phyloP scores from a whole-genome alignment of 2,329 filamentous ascomycete species.

The Clarireedia homoeocarpa region DNA sequence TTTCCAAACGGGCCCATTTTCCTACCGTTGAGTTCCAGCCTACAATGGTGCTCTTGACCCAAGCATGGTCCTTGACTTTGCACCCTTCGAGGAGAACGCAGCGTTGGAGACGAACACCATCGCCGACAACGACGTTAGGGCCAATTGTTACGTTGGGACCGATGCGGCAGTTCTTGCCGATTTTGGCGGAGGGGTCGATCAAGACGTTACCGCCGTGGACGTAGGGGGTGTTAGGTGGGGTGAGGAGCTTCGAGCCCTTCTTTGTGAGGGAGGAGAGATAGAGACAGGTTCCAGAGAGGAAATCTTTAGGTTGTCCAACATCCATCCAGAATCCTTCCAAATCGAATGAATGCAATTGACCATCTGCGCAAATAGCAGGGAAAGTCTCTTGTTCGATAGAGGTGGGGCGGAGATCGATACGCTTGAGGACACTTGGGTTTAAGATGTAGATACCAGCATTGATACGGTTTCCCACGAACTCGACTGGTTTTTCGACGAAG shows the following conservation, averaged over 20 bases:
- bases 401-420: conserved; percentile 92
- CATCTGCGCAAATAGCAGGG: conserved; percentile 84
- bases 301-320: conserved; percentile 96
- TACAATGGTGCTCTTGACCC: conserved; percentile 97
- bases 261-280: conserved; percentile 91
- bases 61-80: conserved; percentile 97
- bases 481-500: conserved; percentile 98
- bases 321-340: conserved; percentile 99
- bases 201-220: conserved; percentile 93
- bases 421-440: conserved; percentile 81
- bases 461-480: conserved; percentile 98
- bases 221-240: conserved; percentile 64
- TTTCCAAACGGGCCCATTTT: conserved; percentile 93
- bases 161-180: conserved; percentile 97
- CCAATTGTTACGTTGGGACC: conserved; percentile 96
- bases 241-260: conserved; percentile 78
- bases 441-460: conserved; percentile 98
- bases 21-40: conserved; percentile 97
- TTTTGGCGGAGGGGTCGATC: conserved; percentile 89
- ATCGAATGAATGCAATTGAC: conserved; percentile 90
- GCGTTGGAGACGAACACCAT: conserved; percentile 88
- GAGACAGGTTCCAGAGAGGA: conserved; percentile 89
- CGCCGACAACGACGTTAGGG: conserved; percentile 83
- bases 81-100: conserved; percentile 82
- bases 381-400: conserved; percentile 99